Conservation (phyloP, 1,284 basidiomycete genomes). For the Microbotryum intermedium region DNA sequence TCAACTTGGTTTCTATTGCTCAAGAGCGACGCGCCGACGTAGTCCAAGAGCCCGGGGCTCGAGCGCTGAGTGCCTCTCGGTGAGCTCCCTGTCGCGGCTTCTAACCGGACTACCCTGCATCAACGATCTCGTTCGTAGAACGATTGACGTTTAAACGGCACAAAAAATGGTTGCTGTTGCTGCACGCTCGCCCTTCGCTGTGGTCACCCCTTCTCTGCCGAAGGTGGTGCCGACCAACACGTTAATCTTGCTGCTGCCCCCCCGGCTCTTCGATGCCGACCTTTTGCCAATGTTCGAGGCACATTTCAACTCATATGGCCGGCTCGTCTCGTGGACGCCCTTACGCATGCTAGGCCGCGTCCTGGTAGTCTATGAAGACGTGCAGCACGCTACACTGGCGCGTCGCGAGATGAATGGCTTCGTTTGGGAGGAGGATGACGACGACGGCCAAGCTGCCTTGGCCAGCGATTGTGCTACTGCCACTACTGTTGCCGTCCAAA, state of each 20-base stretch:
- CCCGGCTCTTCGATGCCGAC: constrained; percentile 7
- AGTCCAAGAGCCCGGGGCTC: no score
- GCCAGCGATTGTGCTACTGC: not conserved
- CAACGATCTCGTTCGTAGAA: no score
- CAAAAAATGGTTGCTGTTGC: no score
- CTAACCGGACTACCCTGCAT: no score
- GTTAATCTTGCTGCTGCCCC: constrained; percentile 20
- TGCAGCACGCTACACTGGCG: constrained; percentile 37
- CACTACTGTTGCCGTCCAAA: no score
- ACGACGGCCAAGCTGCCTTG: constrained; percentile 34
- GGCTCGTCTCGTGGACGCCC: constrained; percentile 76
- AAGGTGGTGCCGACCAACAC: constrained; percentile 12
- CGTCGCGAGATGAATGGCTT: constrained; percentile 36
- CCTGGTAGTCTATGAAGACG: constrained; percentile 63
- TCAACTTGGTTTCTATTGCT: no score
- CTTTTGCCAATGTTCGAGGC: constrained; percentile 22
- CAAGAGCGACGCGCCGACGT: no score
- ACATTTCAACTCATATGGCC: constrained; percentile 49
- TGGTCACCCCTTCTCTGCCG: no score
- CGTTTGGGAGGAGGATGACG: constrained; percentile 47
- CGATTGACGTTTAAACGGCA: no score
- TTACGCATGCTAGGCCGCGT: constrained; percentile 69
- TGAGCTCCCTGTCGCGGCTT: no score
- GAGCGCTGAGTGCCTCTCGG: no score
- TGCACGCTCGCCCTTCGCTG: no score